phyloP scores from a whole-genome alignment of 2,329 filamentous ascomycete species.

The Cercospora sp. region DNA sequence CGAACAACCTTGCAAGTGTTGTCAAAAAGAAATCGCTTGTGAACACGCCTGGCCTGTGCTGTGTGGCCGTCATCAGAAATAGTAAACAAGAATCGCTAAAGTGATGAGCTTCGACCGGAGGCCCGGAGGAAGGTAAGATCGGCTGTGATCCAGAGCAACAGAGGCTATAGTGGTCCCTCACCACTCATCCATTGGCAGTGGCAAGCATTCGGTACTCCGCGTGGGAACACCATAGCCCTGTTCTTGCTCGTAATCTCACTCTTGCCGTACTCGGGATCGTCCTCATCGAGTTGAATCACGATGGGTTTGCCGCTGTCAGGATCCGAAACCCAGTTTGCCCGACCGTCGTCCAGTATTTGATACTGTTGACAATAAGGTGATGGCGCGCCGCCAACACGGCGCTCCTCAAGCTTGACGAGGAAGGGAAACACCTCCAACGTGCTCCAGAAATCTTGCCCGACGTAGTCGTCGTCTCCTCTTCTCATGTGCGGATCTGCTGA shows the following conservation, averaged over 20 bases:
- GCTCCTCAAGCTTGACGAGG: constrained; percentile 66
- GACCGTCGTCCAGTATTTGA: constrained; percentile 57
- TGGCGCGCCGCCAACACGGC: constrained; percentile 48
- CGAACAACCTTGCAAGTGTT: not conserved
- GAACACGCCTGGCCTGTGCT: constrained; percentile 15
- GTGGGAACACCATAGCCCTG: constrained; percentile 23
- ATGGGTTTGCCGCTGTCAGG: constrained; percentile 40
- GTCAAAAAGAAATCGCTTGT: not conserved
- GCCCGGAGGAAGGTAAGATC: not conserved
- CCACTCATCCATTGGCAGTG: constrained; percentile 43
- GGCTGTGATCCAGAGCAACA: not conserved
- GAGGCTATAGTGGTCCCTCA: constrained; percentile 9
- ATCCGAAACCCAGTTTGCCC: constrained; percentile 42
- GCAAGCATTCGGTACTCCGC: constrained; percentile 33
- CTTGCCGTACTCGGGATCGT: constrained; percentile 39
- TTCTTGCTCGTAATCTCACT: constrained; percentile 29
- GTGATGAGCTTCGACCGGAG: constrained; percentile 3
- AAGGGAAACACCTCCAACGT: constrained; percentile 47
- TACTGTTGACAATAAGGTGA: constrained; percentile 67
- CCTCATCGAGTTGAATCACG: constrained; percentile 44
- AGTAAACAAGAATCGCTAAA: constrained; percentile 5
- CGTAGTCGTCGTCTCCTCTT: constrained; percentile 6
- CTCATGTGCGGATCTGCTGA: not conserved
- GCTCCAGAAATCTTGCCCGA: constrained; percentile 9
- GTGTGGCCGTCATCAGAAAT: constrained; percentile 12